Conservation (phyloP, 306 rosid species). For the Acmispon strigosus region DNA sequence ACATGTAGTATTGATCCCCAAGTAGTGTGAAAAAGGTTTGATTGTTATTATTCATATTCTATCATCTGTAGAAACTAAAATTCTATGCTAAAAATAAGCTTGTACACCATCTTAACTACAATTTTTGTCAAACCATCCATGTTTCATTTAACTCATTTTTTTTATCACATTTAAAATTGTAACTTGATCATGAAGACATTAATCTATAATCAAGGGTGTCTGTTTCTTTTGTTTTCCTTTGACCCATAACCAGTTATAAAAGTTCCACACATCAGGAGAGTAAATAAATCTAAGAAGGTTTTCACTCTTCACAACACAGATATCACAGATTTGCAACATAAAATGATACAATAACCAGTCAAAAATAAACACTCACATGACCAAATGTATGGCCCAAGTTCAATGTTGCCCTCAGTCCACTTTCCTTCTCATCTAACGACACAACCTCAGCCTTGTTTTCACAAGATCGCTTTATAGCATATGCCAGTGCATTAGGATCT, state of each 20-base stretch:
- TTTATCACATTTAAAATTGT: neutral
- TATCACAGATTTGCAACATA: conserved; percentile 4
- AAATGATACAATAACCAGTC: conserved; percentile 13
- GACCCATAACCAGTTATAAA: neutral
- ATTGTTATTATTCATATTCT: neutral
- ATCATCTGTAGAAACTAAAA: neutral
- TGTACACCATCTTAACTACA: neutral
- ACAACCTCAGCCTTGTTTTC: conserved; percentile 97
- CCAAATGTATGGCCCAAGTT: conserved; percentile 99
- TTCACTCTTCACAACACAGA: neutral
- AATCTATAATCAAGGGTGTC: neutral
- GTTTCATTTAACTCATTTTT: neutral
- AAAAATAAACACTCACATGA: conserved; percentile 54
- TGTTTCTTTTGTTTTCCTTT: no score
- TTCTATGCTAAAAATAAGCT: neutral
- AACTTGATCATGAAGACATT: neutral
- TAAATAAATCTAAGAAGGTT: neutral
- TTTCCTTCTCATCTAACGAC: conserved; percentile 87
- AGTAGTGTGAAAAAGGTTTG: neutral
- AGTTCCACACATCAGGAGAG: neutral
- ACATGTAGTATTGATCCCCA: no score
- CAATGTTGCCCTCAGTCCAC: conserved; percentile 91
- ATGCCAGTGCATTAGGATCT: conserved; percentile 74
- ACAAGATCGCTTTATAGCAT: conserved; percentile 93
- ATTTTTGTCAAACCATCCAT: neutral